Evolutionary conservation across 805 yeast genomes (phyloP).

Genomic region (Kazachstania psychrophila): DNA sequence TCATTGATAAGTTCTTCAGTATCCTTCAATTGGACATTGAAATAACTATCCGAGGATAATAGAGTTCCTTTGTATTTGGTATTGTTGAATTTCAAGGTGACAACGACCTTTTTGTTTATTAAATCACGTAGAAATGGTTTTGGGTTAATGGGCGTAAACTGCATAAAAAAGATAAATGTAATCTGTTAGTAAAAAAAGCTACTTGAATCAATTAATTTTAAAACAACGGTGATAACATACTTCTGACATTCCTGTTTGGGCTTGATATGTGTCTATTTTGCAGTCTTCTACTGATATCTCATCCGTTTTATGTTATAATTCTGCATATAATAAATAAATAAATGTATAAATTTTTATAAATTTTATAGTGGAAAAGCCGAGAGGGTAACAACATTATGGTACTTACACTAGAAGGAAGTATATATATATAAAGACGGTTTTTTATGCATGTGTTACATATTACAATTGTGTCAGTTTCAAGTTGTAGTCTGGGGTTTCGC

Average conservation of each 20-base stretch:
- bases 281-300: no score
- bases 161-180: neutral
- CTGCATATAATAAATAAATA: no score
- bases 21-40: conserved; percentile 72
- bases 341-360: no score
- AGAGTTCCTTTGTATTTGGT: conserved; percentile 80
- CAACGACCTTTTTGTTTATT: conserved; percentile 59
- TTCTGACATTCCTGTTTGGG: neutral
- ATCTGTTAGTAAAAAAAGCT: conserved; percentile 10
- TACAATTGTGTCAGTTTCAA: conserved; percentile 45
- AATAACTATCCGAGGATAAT: conserved; percentile 78
- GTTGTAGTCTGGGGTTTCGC: conserved; percentile 29
- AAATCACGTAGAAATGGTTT: conserved; percentile 81
- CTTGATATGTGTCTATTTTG: no score
- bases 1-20: conserved; percentile 46
- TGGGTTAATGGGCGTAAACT: conserved; percentile 65
- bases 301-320: no score
- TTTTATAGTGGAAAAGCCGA: neutral
- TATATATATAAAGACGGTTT: neutral
- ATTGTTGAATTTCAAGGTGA: conserved; percentile 81
- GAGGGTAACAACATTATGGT: no score
- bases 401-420: no score
- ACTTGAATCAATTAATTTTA: no score
- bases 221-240: no score
- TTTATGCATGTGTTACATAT: neutral